Base-by-base conservation (phyloP, 768 basidiomycete genomes). In the Russula sp. region DNA sequence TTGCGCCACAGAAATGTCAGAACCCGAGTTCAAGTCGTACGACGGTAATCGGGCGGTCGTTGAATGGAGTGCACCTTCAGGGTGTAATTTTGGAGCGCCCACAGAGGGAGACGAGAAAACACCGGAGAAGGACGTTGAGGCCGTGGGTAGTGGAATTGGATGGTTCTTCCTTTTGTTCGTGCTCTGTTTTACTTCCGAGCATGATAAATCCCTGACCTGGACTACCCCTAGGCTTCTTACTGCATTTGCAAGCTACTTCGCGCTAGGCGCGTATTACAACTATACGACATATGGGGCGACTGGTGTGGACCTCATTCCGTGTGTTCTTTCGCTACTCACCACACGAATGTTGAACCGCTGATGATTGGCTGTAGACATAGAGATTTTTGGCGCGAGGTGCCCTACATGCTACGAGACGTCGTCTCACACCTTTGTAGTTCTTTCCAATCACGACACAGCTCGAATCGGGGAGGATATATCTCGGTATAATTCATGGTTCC, bases 331-430 rank as follows among this genome's bases (percentile, higher is more conserved):
- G 31, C 35, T 56, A 31, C 48, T 20, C 35, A n/a, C 34, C 14
- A 32, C 16, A 56, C 62, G 7, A 69, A 45, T 58, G 22, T 54
- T 53, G 34, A 63, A 53, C 40, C 51, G 42, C 49, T 59, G 57
- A 47, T 48, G 47, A 53, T 64, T 14, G 7, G 39, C 16, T 34
- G 14, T 66, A 93, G 90, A 63, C 91, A 94, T 74, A 88, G 91
- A 54, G 89, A 92, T 71, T 94, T 94, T 74, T 93, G 91, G 91
- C 78, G 84, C 72, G 91, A 94, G 74, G 89, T 93, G 3, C 91
- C 91, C 4, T 91, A 90, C 68, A 88, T 94, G 84, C 72, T 91
- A 50, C 80, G 80, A 48, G 91, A 93, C 68, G 87, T 94, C 27
- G 71, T 87, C 56, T 82, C 85, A 22, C 89, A 92, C 74, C 74